phyloP scores from a whole-genome alignment of 2,329 filamentous ascomycete genomes.

The Bipolaris zeicola region DNA sequence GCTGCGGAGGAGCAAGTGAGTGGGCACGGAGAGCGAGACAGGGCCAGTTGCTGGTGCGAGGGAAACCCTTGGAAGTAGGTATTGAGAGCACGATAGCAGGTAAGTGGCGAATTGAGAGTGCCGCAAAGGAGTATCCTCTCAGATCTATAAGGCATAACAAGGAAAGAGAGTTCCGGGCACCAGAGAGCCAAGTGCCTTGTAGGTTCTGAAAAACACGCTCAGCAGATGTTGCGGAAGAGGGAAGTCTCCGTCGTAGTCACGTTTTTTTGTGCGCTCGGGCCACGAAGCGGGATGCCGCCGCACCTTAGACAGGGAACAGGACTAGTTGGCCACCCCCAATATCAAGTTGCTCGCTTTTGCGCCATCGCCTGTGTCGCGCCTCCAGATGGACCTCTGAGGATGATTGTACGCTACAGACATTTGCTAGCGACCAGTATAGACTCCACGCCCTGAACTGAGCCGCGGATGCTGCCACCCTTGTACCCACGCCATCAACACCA shows the following conservation, averaged over 20 bases:
- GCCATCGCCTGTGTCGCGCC: slow-evolving; percentile 25
- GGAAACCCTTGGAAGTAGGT: slow-evolving; percentile 19
- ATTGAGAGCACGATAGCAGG: slow-evolving; percentile 22
- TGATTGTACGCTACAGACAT: slow-evolving; percentile 50
- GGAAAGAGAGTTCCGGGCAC: background rate
- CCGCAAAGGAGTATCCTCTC: background rate
- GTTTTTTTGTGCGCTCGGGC: slow-evolving; percentile 26
- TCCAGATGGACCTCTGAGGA: slow-evolving; percentile 43
- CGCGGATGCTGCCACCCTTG: slow-evolving; percentile 34
- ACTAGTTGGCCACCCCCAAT: slow-evolving; percentile 20
- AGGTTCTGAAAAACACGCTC: slow-evolving; percentile 7
- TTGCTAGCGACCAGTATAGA: slow-evolving; percentile 45
- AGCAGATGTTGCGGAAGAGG: slow-evolving; percentile 12
- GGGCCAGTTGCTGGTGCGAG: slow-evolving; percentile 31
- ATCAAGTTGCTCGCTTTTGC: slow-evolving; percentile 23
- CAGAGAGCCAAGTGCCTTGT: background rate
- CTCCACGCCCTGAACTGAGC: slow-evolving; percentile 42
- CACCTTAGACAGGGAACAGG: slow-evolving; percentile 15
- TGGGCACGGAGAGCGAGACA: slow-evolving; percentile 17
- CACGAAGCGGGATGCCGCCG: slow-evolving; percentile 19
- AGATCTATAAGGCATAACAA: background rate
- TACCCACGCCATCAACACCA: slow-evolving; percentile 29
- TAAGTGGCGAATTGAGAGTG: slow-evolving; percentile 14
- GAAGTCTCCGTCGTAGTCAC: slow-evolving; percentile 23
- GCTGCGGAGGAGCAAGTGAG: slow-evolving; percentile 13